phyloP scores from a whole-genome alignment of 2,329 filamentous ascomycete genomes.

The Emmonsiellopsis sp. region DNA sequence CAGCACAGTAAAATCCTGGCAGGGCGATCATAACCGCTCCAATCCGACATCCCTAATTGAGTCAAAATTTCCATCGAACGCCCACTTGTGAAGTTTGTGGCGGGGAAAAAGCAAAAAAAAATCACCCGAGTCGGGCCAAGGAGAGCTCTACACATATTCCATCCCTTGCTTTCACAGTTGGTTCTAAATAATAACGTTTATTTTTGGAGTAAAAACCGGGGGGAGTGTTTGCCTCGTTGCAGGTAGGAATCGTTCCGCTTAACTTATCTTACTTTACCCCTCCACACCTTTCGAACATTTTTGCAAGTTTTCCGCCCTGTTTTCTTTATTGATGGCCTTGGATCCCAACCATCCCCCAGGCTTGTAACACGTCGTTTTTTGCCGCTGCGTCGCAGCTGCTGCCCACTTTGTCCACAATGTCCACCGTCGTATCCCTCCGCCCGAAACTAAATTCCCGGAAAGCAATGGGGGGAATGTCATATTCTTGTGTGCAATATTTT shows the following conservation, averaged over 20 bases:
- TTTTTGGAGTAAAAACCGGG: neutral
- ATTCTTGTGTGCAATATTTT: no score
- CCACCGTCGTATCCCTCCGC: neutral
- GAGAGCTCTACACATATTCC: neutral
- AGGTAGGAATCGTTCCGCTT: no score
- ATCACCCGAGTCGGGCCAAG: neutral
- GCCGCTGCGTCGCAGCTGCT: neutral
- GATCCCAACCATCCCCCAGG: neutral
- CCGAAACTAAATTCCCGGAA: no score
- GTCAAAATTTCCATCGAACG: constrained; percentile 21
- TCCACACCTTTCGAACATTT: no score
- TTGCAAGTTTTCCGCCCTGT: no score
- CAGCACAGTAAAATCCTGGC: no score
- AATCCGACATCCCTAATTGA: constrained; percentile 17
- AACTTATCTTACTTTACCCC: no score
- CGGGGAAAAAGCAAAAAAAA: neutral
- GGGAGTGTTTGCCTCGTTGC: no score
- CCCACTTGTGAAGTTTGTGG: neutral
- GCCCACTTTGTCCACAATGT: neutral
- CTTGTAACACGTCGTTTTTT: neutral
- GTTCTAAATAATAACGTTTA: neutral
- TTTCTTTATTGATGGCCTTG: no score
- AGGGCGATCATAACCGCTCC: constrained; percentile 4
- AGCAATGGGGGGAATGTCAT: no score
- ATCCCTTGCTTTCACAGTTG: neutral